Evolutionary conservation across 2,329 filamentous ascomycete species (phyloP), one percentile per base, ranked within the genome.

Genomic region (Talaromyces sp.): DNA sequence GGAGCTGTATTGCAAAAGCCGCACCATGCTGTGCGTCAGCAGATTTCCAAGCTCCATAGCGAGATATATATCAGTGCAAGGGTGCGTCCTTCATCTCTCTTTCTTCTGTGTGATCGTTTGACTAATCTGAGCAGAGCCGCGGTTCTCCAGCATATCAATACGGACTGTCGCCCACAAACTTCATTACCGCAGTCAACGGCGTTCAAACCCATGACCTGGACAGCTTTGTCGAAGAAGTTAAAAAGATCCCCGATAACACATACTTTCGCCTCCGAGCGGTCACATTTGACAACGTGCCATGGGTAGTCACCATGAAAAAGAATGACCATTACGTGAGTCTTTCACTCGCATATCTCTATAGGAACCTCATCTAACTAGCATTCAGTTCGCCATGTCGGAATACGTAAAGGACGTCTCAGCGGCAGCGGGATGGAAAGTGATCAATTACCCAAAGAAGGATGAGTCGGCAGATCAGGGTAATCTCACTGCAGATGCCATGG

Each of bases 281-380:
- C 77, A 98, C 95, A 0, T 99, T 99, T 74, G 95, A 99, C 77
- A 96, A 96, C 73, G 93, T 99, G 10, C 94, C 94, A 3, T 99
- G 95, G 93, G 93, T 99, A n/a, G 92, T 96, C 45, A 99, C 95
- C 9, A 97, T 99, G 91, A 99, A 99, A 88, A 98, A 98, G 86
- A 97, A 97, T 72, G 94, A 99, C 75, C 95, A 99, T 79, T 99
- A 99, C 77, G 82, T 84, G 72, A 74, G 80, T 27, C 13, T 4
- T 45, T 50, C n/a, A 33, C 27, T 31, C 9, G 35, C 35, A 37
- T 37, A 10, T 37, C 9, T 13, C 35, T 37, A 37, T 37, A 13
- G 7, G 27, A 31, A 47, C 58, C 2, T 27, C 61, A n/a, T 66
- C 71, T 61, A 70, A 66, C 31, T 39, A 49, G 14, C 16, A 43